Conservation (phyloP, 225 moss, liverwort and hornwort genomes). For the Asterella californica region DNA sequence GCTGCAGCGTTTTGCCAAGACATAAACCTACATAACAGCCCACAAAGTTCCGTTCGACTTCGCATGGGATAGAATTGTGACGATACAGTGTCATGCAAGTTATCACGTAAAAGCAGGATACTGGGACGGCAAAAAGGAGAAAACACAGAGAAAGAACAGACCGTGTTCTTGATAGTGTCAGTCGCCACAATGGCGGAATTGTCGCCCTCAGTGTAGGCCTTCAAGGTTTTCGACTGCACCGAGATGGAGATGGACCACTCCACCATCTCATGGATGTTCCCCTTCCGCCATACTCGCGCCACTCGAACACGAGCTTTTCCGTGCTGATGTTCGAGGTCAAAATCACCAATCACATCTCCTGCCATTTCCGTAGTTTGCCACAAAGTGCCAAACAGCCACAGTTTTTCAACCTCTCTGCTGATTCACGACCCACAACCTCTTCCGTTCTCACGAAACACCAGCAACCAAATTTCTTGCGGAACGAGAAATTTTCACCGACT, state of each 20-base stretch:
- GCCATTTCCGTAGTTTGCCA: slow-evolving; percentile 14
- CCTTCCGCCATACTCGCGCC: slow-evolving; percentile 66
- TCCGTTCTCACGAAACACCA: not conserved
- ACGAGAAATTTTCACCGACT: no score
- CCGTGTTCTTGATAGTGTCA: slow-evolving; percentile 98
- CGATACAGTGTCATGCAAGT: slow-evolving; percentile 2
- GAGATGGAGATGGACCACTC: slow-evolving; percentile 87
- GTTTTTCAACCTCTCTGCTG: not conserved
- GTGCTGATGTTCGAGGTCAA: slow-evolving; percentile 73
- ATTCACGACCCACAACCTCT: not conserved
- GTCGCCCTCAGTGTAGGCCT: slow-evolving; percentile 65
- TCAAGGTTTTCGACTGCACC: slow-evolving; percentile 57
- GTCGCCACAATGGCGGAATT: slow-evolving; percentile 87
- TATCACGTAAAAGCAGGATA: not conserved
- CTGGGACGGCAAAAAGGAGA: not conserved
- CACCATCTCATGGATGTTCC: slow-evolving; percentile 46
- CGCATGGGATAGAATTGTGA: not conserved
- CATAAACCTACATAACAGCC: slow-evolving; percentile 55
- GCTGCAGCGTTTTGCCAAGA: slow-evolving; percentile 73
- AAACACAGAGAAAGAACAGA: slow-evolving; percentile 19
- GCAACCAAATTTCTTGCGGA: not conserved
- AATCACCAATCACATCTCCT: slow-evolving; percentile 26
- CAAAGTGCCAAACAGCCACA: no score
- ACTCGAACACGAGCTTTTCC: slow-evolving; percentile 89
- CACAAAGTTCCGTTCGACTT: not conserved